These are phyloP conservation scores for Aeschynomene evenia DNA, from an alignment of 306 rosid species.

Conservation along the genomic window DNA sequence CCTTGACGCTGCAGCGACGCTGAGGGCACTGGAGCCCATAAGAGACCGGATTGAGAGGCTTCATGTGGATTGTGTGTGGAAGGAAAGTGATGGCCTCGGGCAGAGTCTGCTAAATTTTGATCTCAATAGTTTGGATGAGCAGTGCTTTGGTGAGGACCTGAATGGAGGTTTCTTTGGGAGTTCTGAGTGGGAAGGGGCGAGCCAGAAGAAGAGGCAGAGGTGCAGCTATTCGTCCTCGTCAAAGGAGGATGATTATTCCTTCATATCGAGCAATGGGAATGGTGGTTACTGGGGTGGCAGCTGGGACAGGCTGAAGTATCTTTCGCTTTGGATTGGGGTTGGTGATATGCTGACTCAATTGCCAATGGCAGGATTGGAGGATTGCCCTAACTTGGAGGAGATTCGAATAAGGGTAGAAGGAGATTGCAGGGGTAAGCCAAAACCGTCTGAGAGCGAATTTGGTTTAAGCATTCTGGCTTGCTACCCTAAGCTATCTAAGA, in stretches of 20 bases:
- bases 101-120: constrained; percentile 21
- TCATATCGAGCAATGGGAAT: constrained; percentile 27
- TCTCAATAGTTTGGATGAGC: constrained; percentile 28
- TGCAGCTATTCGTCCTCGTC: constrained; percentile 30
- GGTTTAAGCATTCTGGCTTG: constrained; percentile 53
- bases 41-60: constrained; percentile 63
- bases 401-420: constrained; percentile 65
- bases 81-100: constrained; percentile 37
- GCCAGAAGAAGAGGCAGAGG: constrained; percentile 41
- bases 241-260: constrained; percentile 13
- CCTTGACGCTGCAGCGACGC: constrained; percentile 51
- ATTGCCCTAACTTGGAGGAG: constrained; percentile 66
- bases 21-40: constrained; percentile 73
- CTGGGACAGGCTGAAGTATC: constrained; percentile 56
- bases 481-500: constrained; percentile 55
- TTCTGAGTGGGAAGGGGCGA: constrained; percentile 26
- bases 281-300: constrained; percentile 40
- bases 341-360: constrained; percentile 61
- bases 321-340: constrained; percentile 71
- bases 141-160: neutral
- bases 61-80: constrained; percentile 88
- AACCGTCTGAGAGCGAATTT: constrained; percentile 39
- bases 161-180: constrained; percentile 17
- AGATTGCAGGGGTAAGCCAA: constrained; percentile 59
- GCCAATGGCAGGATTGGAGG: constrained; percentile 53